phyloP scores from a whole-genome alignment of 225 moss, liverwort and hornwort genomes.

The Bryoerythrophyllum caledonicum region DNA sequence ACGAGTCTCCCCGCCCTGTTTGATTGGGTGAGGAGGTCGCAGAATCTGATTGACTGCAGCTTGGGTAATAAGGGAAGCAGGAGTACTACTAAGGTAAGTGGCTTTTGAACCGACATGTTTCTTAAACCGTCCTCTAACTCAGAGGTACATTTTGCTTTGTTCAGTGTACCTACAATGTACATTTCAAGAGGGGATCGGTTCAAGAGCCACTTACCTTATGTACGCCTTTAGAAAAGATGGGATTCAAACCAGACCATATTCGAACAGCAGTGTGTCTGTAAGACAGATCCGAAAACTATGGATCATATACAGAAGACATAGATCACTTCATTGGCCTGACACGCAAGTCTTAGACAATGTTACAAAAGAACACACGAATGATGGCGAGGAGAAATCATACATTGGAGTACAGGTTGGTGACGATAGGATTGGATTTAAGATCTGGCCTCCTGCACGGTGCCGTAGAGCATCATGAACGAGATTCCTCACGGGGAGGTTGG shows the following conservation, averaged over 20 bases:
- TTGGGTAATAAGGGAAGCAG: neutral
- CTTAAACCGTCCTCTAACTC: too few species aligned
- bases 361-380: constrained; percentile 24
- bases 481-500: too few species aligned
- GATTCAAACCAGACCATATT: constrained; percentile 6
- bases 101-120: too few species aligned
- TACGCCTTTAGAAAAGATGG: neutral
- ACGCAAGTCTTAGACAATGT: constrained; percentile 24
- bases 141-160: too few species aligned
- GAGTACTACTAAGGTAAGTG: too few species aligned
- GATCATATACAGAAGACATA: constrained; percentile 17
- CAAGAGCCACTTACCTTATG: too few species aligned
- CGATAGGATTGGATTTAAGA: too few species aligned
- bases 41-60: constrained; percentile 7
- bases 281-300: constrained; percentile 9
- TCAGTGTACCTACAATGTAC: too few species aligned
- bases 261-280: neutral
- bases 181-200: too few species aligned
- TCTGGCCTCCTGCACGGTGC: too few species aligned
- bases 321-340: constrained; percentile 21
- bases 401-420: too few species aligned
- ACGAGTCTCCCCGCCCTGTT: neutral
- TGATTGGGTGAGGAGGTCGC: neutral
- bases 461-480: too few species aligned
- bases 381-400: constrained; percentile 17